phyloP scores from a whole-genome alignment of 176 grass and related monocot genomes.

The Alloteropsis semialata region DNA sequence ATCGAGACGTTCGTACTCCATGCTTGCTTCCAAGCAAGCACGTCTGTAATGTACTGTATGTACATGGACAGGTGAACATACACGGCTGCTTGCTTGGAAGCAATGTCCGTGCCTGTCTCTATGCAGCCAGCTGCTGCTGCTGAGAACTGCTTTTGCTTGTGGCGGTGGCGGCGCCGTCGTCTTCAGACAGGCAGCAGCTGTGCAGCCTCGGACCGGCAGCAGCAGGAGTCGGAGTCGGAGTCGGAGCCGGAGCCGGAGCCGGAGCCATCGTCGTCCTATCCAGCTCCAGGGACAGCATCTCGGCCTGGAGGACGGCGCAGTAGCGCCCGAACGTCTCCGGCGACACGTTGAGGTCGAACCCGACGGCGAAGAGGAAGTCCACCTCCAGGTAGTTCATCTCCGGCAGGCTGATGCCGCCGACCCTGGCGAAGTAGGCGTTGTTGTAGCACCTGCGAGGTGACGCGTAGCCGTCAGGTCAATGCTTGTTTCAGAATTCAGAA shows the following conservation, averaged over 20 bases:
- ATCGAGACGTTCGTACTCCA: too few species aligned
- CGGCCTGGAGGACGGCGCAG: slow-evolving; percentile 43
- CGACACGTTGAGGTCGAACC: slow-evolving; percentile 49
- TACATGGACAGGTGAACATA: not conserved
- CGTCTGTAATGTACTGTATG: not conserved
- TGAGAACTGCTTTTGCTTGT: not conserved
- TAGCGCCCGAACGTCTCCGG: slow-evolving; percentile 42
- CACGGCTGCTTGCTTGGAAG: slow-evolving; percentile 18
- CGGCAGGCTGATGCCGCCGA: slow-evolving; percentile 47
- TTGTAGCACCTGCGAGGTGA: slow-evolving; percentile 34
- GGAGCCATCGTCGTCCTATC: not conserved
- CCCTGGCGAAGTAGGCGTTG: slow-evolving; percentile 54
- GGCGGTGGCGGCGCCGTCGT: slow-evolving; percentile 7
- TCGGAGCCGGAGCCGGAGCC: too few species aligned
- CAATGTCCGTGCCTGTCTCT: slow-evolving; percentile 13
- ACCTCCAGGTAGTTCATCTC: slow-evolving; percentile 68
- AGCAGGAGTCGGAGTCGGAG: not conserved
- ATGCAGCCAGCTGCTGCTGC: slow-evolving; percentile 39
- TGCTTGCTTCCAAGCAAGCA: slow-evolving; percentile 28
- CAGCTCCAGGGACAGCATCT: slow-evolving; percentile 39
- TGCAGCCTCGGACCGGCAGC: slow-evolving; percentile 13
- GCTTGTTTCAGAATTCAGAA: slow-evolving; percentile 1
- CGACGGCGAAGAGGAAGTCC: slow-evolving; percentile 43
- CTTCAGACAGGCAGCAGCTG: slow-evolving; percentile 38
- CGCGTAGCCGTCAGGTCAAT: not conserved